Evolutionary conservation across 345 rosid species (phyloP).

Genomic region (Bruguiera sexangula): DNA sequence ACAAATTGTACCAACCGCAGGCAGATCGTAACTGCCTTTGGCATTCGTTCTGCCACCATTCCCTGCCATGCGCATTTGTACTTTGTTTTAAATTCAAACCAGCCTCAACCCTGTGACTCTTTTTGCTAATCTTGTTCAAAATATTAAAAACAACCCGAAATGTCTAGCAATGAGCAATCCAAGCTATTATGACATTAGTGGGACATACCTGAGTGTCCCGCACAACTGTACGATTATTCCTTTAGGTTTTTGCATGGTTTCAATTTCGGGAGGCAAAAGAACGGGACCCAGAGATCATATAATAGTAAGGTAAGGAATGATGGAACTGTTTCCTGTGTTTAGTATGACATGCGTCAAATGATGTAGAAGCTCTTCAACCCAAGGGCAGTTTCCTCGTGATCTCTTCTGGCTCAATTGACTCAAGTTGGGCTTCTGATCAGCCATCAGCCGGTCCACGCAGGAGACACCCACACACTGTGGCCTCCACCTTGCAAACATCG

Average conservation of each 20-base stretch:
- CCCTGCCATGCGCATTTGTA: too few relatives aligned
- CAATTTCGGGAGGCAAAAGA: neutral
- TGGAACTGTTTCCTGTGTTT: slow-evolving; percentile 1
- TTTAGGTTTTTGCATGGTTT: neutral
- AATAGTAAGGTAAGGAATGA: slow-evolving; percentile 3
- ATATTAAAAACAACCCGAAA: neutral
- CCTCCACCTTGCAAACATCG: slow-evolving; percentile 16
- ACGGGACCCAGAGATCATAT: neutral
- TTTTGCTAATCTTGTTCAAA: neutral
- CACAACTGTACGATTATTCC: neutral
- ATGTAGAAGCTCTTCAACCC: slow-evolving; percentile 6
- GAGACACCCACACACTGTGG: neutral
- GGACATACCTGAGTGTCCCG: neutral
- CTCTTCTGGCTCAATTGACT: slow-evolving; percentile 32
- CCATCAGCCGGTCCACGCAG: slow-evolving; percentile 3
- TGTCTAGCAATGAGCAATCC: slow-evolving; percentile 1
- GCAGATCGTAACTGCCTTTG: too few relatives aligned
- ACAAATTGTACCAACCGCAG: too few relatives aligned
- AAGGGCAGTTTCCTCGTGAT: neutral
- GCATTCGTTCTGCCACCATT: too few relatives aligned
- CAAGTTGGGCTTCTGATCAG: slow-evolving; percentile 4
- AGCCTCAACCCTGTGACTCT: neutral
- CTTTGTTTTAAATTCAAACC: neutral
- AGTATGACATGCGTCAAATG: slow-evolving; percentile 22
- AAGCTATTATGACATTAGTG: neutral